phyloP scores from a whole-genome alignment of 2,329 filamentous ascomycete genomes.

The Fusarium buxicola region DNA sequence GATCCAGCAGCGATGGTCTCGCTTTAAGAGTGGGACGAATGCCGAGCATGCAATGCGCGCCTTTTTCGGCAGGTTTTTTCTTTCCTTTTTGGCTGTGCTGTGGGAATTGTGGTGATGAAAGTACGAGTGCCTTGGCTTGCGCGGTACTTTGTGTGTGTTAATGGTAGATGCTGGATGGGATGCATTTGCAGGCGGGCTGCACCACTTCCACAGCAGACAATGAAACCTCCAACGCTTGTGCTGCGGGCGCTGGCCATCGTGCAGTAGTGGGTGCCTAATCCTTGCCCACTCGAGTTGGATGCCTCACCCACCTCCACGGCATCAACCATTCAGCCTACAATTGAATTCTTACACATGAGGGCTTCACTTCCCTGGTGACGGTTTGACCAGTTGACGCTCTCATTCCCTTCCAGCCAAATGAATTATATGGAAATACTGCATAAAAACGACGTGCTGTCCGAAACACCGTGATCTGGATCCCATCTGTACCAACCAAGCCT shows the following conservation, averaged over 20 bases:
- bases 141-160: slow-evolving; percentile 1
- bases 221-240: slow-evolving; percentile 3
- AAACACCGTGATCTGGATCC: too few relatives aligned
- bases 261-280: slow-evolving; percentile 11
- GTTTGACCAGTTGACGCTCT: neutral
- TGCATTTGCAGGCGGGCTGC: neutral
- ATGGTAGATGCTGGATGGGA: neutral
- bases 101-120: slow-evolving; percentile 16
- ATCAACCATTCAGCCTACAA: too few relatives aligned
- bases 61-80: slow-evolving; percentile 25
- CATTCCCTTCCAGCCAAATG: neutral
- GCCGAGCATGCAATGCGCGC: slow-evolving; percentile 60
- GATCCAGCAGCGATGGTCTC: slow-evolving; percentile 65
- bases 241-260: slow-evolving; percentile 9
- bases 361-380: neutral
- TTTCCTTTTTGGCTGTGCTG: too few relatives aligned
- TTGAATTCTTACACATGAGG: neutral
- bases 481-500: neutral
- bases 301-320: slow-evolving; percentile 1
- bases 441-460: too few relatives aligned
- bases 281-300: slow-evolving; percentile 11
- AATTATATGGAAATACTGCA: neutral
- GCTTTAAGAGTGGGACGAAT: slow-evolving; percentile 62
- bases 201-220: neutral
- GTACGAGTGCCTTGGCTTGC: slow-evolving; percentile 6